Evolutionary conservation across 2,329 filamentous ascomycete genomes (phyloP).

Genomic region (Diaporthe vexans): DNA sequence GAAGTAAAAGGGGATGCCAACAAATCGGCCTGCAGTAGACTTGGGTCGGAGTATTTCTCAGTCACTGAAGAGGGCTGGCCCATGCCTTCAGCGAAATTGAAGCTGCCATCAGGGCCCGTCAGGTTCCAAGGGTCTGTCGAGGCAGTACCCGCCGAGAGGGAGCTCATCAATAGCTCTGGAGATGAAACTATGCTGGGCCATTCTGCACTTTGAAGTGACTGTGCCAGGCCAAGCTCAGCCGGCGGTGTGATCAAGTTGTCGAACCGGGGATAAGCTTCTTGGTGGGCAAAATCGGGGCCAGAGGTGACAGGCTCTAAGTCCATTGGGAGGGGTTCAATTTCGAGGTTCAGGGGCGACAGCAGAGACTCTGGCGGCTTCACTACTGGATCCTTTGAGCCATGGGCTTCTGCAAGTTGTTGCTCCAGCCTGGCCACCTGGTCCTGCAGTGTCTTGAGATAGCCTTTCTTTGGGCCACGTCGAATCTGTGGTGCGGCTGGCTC

Average conservation of each 20-base stretch:
- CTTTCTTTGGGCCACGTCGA: constrained; percentile 4
- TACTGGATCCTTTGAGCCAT: not conserved
- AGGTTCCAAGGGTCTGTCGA: not conserved
- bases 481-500: not conserved
- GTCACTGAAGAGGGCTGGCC: not conserved
- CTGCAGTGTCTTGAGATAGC: not conserved
- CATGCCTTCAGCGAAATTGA: not conserved
- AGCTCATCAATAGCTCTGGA: not conserved
- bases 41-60: not conserved
- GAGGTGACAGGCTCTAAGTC: not conserved
- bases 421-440: not conserved
- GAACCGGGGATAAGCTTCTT: not conserved
- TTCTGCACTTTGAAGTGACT: not conserved
- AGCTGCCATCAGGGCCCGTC: not conserved
- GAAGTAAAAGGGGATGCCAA: not conserved
- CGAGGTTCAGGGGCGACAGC: not conserved
- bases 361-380: not conserved
- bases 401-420: not conserved
- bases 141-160: not conserved
- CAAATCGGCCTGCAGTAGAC: constrained; percentile 1
- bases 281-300: not conserved
- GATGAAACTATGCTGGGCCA: not conserved
- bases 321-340: not conserved
- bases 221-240: not conserved
- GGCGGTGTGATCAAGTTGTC: not conserved